Percentiles rank a stretch among this genome's conserved stretches.
These are phyloP conservation scores for Colletotrichum spaethianum DNA, from an alignment of 2,329 filamentous ascomycete genomes.

Conservation along the genomic window DNA sequence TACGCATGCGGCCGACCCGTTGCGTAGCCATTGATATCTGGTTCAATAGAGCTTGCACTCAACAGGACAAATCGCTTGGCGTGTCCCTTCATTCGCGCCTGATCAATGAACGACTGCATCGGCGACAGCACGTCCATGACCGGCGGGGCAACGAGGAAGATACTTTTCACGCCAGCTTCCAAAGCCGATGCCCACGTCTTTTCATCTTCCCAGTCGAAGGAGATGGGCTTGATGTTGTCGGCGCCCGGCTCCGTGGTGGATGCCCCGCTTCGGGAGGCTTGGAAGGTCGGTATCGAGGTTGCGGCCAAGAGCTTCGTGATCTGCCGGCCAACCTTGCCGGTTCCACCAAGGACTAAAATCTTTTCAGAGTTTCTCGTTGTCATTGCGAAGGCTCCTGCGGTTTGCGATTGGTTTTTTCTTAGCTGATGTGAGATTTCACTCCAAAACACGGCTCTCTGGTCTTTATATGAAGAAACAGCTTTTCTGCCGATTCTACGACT, in stretches of 20 bases:
- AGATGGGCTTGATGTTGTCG: conserved; percentile 44
- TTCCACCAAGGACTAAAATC: conserved; percentile 60
- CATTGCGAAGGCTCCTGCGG: background rate
- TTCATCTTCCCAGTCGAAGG: conserved; percentile 62
- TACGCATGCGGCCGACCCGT: conserved; percentile 56
- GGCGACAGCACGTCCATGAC: conserved; percentile 49
- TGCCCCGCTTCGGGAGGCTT: conserved; percentile 53
- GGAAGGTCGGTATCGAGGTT: conserved; percentile 48
- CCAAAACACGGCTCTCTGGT: background rate
- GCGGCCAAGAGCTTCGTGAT: conserved; percentile 53
- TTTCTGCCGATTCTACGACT: background rate
- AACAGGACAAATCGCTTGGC: conserved; percentile 62
- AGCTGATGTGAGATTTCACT: background rate
- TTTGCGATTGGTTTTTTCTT: fast-evolving
- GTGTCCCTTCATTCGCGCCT: conserved; percentile 51
- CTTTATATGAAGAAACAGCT: background rate
- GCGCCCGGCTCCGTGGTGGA: conserved; percentile 44
- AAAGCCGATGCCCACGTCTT: conserved; percentile 56
- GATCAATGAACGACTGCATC: conserved; percentile 59
- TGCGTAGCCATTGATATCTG: conserved; percentile 53
- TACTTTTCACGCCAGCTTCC: conserved; percentile 34
- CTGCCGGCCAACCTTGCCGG: conserved; percentile 59
- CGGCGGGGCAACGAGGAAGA: conserved; percentile 59
- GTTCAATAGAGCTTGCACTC: conserved; percentile 50
- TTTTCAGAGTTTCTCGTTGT: conserved; percentile 2